Base-by-base conservation (phyloP, 192 early-diverging fungal species). In the Physocladia obscura region DNA sequence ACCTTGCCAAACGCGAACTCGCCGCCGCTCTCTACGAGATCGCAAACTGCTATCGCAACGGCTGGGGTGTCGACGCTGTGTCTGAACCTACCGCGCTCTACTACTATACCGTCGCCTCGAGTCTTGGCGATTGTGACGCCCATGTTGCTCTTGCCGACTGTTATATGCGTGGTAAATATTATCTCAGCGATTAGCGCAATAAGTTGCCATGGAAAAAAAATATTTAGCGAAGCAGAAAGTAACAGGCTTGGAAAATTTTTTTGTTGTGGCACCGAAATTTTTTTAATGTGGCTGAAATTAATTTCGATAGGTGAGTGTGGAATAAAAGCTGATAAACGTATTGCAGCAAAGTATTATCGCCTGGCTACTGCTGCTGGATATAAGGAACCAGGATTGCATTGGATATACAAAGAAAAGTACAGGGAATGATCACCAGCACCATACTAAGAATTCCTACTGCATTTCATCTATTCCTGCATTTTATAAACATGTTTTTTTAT, bases 371-470 rank as follows among this genome's bases (percentile, higher is more conserved):
- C 73, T 27, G 62, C 69, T 29, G 82, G 82, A 11, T 77, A 78
- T 2, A 71, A 70, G 6, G 70, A 79, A 55, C 80, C 82, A 4
- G 57, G 54, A 26, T 77, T 81, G 71, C 82, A 84, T 48, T 84
- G 82, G 82, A 84, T 84, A 39, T 81, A 74, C 70, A 84, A 84
- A 56, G 73, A 76, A 39, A 84, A 83, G 50, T 79, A 74, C 38
- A 56, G 6, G 47, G 21, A 36, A 59, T 54, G 24, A 54, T 54
- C n/a, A n/a, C n/a, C n/a, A n/a, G n/a, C n/a, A n/a, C n/a, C n/a
- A n/a, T n/a, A n/a, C n/a, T n/a, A n/a, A n/a, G n/a, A n/a, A n/a
- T n/a, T n/a, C n/a, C n/a, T n/a, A n/a, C n/a, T n/a, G n/a, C n/a
- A n/a, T n/a, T n/a, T n/a, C n/a, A n/a, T n/a, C n/a, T n/a, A n/a